A percentile compares a stretch with the other conserved stretches of the same genome.
These are phyloP conservation scores for Pichia norvegensis DNA, from an alignment of 1,139 yeast species.

Conservation along the genomic window DNA sequence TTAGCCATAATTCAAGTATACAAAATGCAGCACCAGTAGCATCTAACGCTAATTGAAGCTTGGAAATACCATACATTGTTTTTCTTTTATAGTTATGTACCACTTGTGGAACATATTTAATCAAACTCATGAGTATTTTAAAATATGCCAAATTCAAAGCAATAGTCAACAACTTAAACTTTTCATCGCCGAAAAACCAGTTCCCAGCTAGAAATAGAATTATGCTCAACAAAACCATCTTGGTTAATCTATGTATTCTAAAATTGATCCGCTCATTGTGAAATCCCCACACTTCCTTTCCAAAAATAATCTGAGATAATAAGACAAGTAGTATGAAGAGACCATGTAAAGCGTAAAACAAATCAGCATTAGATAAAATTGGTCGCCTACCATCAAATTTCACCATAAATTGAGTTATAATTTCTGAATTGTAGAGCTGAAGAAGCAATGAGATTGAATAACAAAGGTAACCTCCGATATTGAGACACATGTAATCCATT, in stretches of 20 bases:
- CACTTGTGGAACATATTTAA: constrained; percentile 59
- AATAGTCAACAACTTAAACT: constrained; percentile 28
- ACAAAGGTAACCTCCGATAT: constrained; percentile 37
- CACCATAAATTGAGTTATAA: constrained; percentile 33
- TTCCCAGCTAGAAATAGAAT: constrained; percentile 14
- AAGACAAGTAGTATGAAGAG: constrained; percentile 31
- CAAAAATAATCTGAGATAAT: constrained; percentile 33
- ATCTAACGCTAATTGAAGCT: constrained; percentile 43
- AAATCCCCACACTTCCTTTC: constrained; percentile 28
- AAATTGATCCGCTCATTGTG: constrained; percentile 25
- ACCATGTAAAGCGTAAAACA: constrained; percentile 40
- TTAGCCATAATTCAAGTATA: constrained; percentile 38
- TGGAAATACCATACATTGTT: constrained; percentile 53
- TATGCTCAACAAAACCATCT: constrained; percentile 10
- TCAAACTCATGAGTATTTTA: constrained; percentile 47
- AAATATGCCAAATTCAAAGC: constrained; percentile 40
- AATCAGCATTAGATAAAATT: constrained; percentile 34
- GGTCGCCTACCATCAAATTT: constrained; percentile 31
- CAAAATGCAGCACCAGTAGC: constrained; percentile 48
- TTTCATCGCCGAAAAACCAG: constrained; percentile 10
- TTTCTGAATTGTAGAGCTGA: constrained; percentile 32
- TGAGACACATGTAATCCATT: constrained; percentile 35
- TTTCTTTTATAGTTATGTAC: constrained; percentile 43
- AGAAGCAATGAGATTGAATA: constrained; percentile 33
- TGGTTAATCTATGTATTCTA: constrained; percentile 22